Evolutionary conservation across 192 early-diverging fungal genomes (phyloP).

Genomic region (Chytriomyces confervae): DNA sequence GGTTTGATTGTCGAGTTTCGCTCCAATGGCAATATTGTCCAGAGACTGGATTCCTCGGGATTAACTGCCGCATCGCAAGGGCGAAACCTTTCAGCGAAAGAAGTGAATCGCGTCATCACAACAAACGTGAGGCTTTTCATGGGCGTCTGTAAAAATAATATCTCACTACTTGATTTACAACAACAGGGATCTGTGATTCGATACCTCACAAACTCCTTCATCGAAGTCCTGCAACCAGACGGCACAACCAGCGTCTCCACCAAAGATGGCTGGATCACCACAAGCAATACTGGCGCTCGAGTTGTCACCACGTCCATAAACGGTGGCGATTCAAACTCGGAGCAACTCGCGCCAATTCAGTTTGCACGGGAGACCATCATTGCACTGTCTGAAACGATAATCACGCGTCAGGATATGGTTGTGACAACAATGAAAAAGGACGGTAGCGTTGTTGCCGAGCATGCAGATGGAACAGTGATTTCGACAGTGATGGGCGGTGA

Average conservation of each 20-base stretch:
- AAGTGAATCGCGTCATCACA: conserved; percentile 34
- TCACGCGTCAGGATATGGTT: conserved; percentile 50
- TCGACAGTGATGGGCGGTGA: neutral
- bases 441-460: conserved; percentile 25
- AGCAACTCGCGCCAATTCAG: conserved; percentile 4
- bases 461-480: conserved; percentile 46
- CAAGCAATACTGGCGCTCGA: conserved; percentile 11
- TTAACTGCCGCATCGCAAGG: neutral
- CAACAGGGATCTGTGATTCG: conserved; percentile 44
- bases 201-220: conserved; percentile 27
- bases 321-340: neutral
- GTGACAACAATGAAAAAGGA: conserved; percentile 18
- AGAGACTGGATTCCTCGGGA: conserved; percentile 23
- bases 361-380: conserved; percentile 37
- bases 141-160: neutral
- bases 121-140: conserved; percentile 30
- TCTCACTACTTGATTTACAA: neutral
- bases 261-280: conserved; percentile 38
- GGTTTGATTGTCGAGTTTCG: conserved; percentile 39
- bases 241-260: conserved; percentile 37
- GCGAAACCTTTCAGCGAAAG: neutral
- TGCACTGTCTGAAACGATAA: conserved; percentile 20
- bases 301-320: neutral
- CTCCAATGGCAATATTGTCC: conserved; percentile 29
- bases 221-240: conserved; percentile 35